Base-by-base conservation (phyloP, 352 stramenopile genomes). In the Pythium insidiosum region DNA sequence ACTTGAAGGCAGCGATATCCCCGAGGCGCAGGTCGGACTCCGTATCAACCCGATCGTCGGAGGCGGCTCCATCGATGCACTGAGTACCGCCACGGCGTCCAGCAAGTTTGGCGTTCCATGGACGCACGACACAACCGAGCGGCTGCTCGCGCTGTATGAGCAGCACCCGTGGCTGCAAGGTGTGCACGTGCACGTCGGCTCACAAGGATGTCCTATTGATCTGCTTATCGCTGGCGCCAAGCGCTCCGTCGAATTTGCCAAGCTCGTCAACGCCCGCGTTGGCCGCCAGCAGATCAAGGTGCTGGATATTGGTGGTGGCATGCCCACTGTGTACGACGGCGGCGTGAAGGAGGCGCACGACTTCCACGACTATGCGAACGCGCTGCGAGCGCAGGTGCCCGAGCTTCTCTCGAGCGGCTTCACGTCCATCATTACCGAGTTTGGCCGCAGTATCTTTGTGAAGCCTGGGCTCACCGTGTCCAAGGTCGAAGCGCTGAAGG, bases 31-130 rank as follows among this genome's bases (percentile, higher is more conserved):
- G 45, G 80, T 97, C 26, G 89, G 90, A 24, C 42, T 97, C 41
- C 77, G 90, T 2, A 87, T 97, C 38, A 97, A 97, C 56, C 89
- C 90, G 0, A 65, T 97, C 6, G 81, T 97, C 13, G 88, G 88
- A 11, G 68, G 66, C 2, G 90, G 90, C n/a, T 66, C 74, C 2
- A 96, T 97, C 35, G 78, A 80, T 20, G 66, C 71, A 5, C 77
- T 84, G 5, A 95, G 79, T 49, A 95, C 92, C 12, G 85, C 86
- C 12, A 96, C 82, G 2, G 63, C 73, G 12, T 88, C 68, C 2
- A 96, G 81, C 61, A 97, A 97, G 60, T 97, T 97, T 54, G 90
- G 88, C 2, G 52, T 96, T 21, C 71, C 85, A 25, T 64, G 88
- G 21, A 87, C 68, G 1, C 35, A 56, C 7, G 56, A 72, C 28